These are phyloP conservation scores for Camelina laxa DNA, from an alignment of 345 rosid genomes.

Conservation along the genomic window DNA sequence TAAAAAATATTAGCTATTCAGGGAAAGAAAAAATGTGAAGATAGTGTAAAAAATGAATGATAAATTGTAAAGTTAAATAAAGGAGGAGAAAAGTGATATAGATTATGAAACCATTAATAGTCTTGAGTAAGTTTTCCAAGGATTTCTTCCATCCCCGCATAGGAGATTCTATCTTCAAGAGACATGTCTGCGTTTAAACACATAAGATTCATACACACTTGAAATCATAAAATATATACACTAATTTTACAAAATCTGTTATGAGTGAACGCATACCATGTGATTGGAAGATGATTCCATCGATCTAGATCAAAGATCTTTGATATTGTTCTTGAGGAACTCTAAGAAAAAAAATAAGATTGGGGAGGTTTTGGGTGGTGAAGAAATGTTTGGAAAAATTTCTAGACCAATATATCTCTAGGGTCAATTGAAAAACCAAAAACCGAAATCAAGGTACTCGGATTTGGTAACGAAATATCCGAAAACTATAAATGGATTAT, in stretches of 20 bases:
- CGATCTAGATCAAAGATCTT: background rate
- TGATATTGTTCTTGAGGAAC: constrained; percentile 1
- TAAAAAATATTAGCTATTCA: background rate
- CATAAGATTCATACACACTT: background rate
- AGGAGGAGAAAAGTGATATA: background rate
- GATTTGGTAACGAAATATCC: too few relatives aligned
- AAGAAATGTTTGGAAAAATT: background rate
- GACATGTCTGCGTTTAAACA: constrained; percentile 3
- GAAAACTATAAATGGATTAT: too few relatives aligned
- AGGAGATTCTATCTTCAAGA: constrained; percentile 26
- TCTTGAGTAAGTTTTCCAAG: background rate
- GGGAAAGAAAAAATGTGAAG: background rate
- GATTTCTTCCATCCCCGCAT: constrained; percentile 2
- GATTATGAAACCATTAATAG: constrained; percentile 2
- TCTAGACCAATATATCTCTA: too few relatives aligned
- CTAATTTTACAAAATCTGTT: background rate
- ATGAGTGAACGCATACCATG: background rate
- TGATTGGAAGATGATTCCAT: constrained; percentile 22
- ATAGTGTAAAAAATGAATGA: background rate
- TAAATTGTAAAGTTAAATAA: background rate
- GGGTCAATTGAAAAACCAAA: too few relatives aligned
- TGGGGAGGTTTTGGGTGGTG: background rate
- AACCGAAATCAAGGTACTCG: too few relatives aligned
- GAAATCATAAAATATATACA: background rate
- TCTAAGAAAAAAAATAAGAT: background rate